Percentiles rank a stretch among this genome's conserved stretches.
These are phyloP conservation scores for Pisolithus tinctorius DNA, from an alignment of 768 basidiomycete genomes.

Conservation along the genomic window DNA sequence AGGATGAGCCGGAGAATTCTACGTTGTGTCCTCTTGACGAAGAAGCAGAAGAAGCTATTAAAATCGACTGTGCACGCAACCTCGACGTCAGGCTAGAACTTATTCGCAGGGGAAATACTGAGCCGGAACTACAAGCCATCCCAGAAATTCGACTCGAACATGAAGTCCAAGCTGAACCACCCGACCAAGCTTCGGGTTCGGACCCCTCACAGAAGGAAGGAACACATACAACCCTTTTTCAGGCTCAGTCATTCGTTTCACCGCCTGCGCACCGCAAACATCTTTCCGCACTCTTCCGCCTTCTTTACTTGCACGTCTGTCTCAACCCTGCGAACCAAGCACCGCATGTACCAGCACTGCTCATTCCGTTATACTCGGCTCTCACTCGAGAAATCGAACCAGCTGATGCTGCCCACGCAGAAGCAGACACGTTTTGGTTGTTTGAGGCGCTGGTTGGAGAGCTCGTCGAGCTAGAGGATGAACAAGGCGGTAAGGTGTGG, in stretches of 20 bases:
- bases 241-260: constrained; percentile 38
- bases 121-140: constrained; percentile 18
- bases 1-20: constrained; percentile 43
- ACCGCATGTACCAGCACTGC: constrained; percentile 59
- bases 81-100: constrained; percentile 48
- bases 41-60: constrained; percentile 38
- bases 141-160: constrained; percentile 38
- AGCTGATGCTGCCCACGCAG: constrained; percentile 56
- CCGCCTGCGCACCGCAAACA: constrained; percentile 53
- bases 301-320: constrained; percentile 63
- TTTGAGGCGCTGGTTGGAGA: constrained; percentile 71
- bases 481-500: constrained; percentile 56
- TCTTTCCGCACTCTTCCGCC: constrained; percentile 55
- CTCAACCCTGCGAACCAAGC: constrained; percentile 70
- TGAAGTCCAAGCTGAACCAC: constrained; percentile 9
- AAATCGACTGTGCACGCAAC: constrained; percentile 42
- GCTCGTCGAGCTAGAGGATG: constrained; percentile 66
- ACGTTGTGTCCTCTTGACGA: constrained; percentile 45
- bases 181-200: background rate
- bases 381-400: constrained; percentile 55
- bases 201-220: background rate
- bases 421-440: constrained; percentile 81
- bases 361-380: constrained; percentile 62
- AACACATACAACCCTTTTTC: constrained; percentile 39
- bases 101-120: constrained; percentile 31